Base-by-base conservation (phyloP, 345 rosid species). In the Eutrema japonicum region DNA sequence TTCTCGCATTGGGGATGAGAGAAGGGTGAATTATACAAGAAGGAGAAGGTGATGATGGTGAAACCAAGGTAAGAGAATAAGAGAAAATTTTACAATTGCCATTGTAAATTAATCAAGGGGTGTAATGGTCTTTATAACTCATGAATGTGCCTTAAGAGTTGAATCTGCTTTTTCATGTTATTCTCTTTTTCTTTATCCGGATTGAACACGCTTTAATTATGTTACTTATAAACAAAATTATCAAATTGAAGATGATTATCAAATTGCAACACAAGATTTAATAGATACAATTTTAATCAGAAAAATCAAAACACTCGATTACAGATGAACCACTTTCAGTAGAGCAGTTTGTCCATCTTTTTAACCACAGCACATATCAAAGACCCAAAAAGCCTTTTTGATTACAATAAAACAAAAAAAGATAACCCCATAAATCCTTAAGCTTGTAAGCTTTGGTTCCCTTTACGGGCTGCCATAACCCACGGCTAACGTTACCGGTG, bases 391-490 rank as follows among this genome's bases (percentile, higher is more conserved):
- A 27, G 2, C 53, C 11, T 49, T 42, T 60, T 51, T 68, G 11
- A 68, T 68, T 42, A 26, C 66, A 22, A 47, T 40, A 57, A n/a
- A n/a, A 40, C 40, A 46, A 36, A 10, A 58, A 8, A 29, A 61
- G 40, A 18, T 18, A 42, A 22, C 5, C 43, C 49, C 50, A 64
- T 11, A 72, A 72, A 62, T 60, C 49, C 57, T 18, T 94, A 37
- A 94, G 75, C 79, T 88, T 87, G 77, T 84, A 88, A 4, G 91
- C 85, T 80, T 91, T 94, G 18, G 98, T 94, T 68, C 74, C 87
- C 2, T 27, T 74, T 18, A 64, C 38, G 5, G 98, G 96, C 51
- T 85, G 91, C 98, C 98, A 94, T 8, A 94, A 83, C 29, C 89
- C 92, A 3, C 97, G 81, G 78, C 84, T 82, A 36, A 94, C 96